Evolutionary conservation across 73 alveolate species (phyloP).

Genomic region (Paramecium sexaurelia): DNA sequence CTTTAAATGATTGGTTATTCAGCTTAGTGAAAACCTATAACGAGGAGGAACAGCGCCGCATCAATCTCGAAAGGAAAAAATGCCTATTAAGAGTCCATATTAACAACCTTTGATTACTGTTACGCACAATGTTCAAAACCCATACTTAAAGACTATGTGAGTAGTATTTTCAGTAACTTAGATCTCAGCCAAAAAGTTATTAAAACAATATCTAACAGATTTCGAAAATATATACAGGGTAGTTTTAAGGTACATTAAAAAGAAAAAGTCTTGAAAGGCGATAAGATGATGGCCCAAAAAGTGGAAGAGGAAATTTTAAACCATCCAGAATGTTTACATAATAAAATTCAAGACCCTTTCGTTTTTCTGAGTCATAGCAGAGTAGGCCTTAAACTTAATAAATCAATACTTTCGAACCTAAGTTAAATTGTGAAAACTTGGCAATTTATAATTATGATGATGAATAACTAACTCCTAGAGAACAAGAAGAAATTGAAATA

Average conservation of each 20-base stretch:
- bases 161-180: neutral
- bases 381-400: neutral
- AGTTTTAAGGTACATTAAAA: neutral
- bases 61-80: conserved; percentile 26
- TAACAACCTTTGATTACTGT: conserved; percentile 37
- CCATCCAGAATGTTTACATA: conserved; percentile 7
- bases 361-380: neutral
- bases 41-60: conserved; percentile 56
- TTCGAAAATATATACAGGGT: conserved; percentile 3
- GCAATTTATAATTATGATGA: neutral
- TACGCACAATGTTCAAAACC: neutral
- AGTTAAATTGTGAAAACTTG: neutral
- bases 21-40: conserved; percentile 12
- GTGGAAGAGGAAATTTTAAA: neutral
- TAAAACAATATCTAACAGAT: conserved; percentile 13
- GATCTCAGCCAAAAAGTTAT: neutral
- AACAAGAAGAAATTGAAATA: neutral
- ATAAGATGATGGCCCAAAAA: neutral
- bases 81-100: conserved; percentile 46
- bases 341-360: neutral
- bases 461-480: conserved; percentile 5
- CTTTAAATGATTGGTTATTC: neutral
- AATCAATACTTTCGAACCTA: neutral
- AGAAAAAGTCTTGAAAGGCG: conserved; percentile 22
- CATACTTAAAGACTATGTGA: conserved; percentile 9